These are phyloP conservation scores for Prunella vulgaris DNA, from an alignment of 257 asterid genomes.

Conservation along the genomic window DNA sequence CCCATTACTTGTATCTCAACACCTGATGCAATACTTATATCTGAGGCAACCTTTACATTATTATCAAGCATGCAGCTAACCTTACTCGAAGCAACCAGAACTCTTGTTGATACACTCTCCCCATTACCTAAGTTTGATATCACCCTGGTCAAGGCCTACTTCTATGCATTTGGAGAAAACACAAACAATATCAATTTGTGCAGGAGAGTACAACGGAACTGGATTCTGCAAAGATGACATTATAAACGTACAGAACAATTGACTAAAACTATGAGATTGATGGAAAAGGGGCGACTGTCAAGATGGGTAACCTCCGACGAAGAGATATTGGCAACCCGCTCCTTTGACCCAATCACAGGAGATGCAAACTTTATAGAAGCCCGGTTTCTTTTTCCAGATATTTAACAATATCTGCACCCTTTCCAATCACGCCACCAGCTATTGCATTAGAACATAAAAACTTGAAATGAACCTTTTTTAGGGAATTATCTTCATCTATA, in stretches of 20 bases:
- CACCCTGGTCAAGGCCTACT: no score
- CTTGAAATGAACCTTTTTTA: constrained; percentile 39
- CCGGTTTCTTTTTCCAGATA: no score
- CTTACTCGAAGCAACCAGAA: constrained; percentile 39
- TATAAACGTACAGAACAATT: constrained; percentile 5
- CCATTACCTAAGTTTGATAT: no score
- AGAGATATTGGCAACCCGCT: constrained; percentile 50
- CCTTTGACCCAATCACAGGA: constrained; percentile 39
- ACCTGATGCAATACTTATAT: constrained; percentile 34
- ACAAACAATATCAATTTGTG: constrained; percentile 47
- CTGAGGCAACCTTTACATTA: constrained; percentile 38
- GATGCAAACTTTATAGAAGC: constrained; percentile 43
- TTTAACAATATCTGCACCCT: no score
- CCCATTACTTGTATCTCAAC: constrained; percentile 31
- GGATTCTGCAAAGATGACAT: constrained; percentile 36
- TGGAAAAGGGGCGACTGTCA: not conserved
- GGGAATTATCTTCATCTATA: constrained; percentile 31
- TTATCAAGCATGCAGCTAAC: constrained; percentile 36
- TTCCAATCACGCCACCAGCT: no score
- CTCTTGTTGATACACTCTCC: no score
- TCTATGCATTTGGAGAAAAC: no score
- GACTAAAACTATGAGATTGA: not conserved
- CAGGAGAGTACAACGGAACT: constrained; percentile 39
- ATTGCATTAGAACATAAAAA: constrained; percentile 43
- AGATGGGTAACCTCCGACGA: constrained; percentile 40